Base-by-base conservation (phyloP, 495 filamentous ascomycete species). In the Gamarada debralockiae region DNA sequence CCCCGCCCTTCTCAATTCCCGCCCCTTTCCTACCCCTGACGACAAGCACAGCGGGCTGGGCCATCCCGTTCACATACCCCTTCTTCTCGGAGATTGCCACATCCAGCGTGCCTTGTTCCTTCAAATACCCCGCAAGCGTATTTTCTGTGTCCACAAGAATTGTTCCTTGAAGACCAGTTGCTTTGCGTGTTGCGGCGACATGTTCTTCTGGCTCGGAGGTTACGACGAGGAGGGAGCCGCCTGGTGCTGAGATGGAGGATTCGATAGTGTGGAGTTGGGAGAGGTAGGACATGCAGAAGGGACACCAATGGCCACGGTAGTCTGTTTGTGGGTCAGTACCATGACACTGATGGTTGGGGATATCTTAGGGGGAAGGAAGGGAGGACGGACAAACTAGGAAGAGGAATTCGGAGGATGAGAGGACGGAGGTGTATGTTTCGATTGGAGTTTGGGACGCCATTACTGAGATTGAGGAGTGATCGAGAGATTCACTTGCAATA, bases 261-360 rank as follows among this genome's bases (percentile, higher is more conserved):
- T 15, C 14, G 27, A 64, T 54, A 21, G 37, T 41, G n/a, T 43
- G 27, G 29, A 61, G 55, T 8, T 20, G 44, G 31, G 33, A 51
- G 55, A 64, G 61, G 29, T 61, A 61, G 33, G 61, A 48, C 20
- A 44, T 15, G 61, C 58, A 61, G 58, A 57, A 61, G 42, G 45
- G 60, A 43, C 60, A 60, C 60, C 57, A 62, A 45, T 60, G 52
- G 53, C 60, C 57, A 31, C 57, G 60, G 52, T 57, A 62, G 53
- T 50, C 58, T 62, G n/a, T n/a, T n/a, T n/a, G n/a, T n/a, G n/a
- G n/a, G n/a, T n/a, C n/a, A n/a, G 51, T 13, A 24, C n/a, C 3
- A 14, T 36, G 43, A 6, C 44, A 31, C 13, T 24, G 43, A 18
- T 18, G 10, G 9, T 36, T 31, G 23, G 39, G 12, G 14, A 13